Percentiles rank a stretch among this genome's conserved stretches.
These are phyloP conservation scores for Colletotrichum shisoi DNA, from an alignment of 2,329 filamentous ascomycete genomes.

Conservation along the genomic window DNA sequence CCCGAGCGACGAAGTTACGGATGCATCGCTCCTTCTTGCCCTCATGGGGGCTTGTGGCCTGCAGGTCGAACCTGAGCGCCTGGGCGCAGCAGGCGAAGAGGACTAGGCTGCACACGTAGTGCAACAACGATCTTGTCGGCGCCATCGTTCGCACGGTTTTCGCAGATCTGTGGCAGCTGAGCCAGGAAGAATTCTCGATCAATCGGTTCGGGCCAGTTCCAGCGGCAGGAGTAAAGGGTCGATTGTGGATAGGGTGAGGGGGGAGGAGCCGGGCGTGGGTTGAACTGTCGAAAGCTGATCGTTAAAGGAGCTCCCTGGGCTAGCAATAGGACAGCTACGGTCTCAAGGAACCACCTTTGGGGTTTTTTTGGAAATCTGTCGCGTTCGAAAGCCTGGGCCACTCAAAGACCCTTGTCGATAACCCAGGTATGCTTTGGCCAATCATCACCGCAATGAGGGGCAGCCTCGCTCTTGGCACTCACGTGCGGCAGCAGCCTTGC, in stretches of 20 bases:
- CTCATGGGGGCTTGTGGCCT: conserved; percentile 70
- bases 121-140: conserved; percentile 61
- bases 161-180: not conserved
- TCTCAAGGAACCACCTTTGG: conserved; percentile 30
- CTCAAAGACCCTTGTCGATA: conserved; percentile 23
- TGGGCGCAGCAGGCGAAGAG: conserved; percentile 62
- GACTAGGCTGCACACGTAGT: conserved; percentile 65
- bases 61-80: conserved; percentile 93
- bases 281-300: conserved; percentile 25
- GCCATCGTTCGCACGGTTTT: conserved; percentile 53
- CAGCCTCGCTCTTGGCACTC: conserved; percentile 23
- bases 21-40: conserved; percentile 84
- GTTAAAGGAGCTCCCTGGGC: conserved; percentile 34
- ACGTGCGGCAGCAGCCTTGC: conserved; percentile 32
- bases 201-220: conserved; percentile 5
- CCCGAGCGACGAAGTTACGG: conserved; percentile 90
- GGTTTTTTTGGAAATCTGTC: conserved; percentile 42
- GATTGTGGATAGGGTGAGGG: conserved; percentile 55
- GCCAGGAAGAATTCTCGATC: not conserved
- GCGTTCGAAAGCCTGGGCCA: conserved; percentile 39
- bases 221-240: not conserved
- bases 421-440: conserved; percentile 6
- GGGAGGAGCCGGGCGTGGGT: conserved; percentile 12
- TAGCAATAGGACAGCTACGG: conserved; percentile 36
- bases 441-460: not conserved